Conservation (phyloP, 192 early-diverging fungal species). For the Helicostylum pulchrum region DNA sequence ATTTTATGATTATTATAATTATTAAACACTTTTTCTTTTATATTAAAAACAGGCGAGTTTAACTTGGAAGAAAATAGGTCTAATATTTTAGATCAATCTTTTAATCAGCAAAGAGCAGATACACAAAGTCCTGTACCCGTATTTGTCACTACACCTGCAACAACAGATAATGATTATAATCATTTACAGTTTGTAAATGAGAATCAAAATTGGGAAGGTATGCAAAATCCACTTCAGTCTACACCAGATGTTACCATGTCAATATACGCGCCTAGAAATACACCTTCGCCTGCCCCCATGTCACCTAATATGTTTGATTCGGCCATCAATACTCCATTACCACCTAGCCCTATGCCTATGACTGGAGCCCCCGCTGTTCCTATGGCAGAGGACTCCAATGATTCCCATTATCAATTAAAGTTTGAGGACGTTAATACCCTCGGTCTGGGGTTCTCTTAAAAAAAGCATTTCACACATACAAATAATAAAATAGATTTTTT, state of each 20-base stretch:
- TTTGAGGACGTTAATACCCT: conserved; percentile 15
- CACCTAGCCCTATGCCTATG: conserved; percentile 11
- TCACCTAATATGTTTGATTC: conserved; percentile 3
- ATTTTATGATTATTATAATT: neutral
- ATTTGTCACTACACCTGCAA: neutral
- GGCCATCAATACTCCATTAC: conserved; percentile 8
- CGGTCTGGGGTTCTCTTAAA: conserved; percentile 8
- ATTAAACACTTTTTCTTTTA: neutral
- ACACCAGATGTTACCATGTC: conserved; percentile 1
- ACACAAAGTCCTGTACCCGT: neutral
- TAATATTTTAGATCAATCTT: neutral
- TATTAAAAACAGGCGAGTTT: neutral
- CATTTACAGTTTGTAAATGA: conserved; percentile 5
- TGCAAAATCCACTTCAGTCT: neutral
- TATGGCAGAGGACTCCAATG: neutral
- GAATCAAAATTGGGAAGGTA: neutral
- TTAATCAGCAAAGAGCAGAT: neutral
- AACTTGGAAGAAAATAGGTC: too few relatives aligned
- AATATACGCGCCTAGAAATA: neutral
- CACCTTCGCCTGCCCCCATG: neutral
- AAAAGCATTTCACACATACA: neutral
- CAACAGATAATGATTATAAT: neutral
- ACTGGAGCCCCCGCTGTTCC: neutral
- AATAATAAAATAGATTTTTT: too few relatives aligned
- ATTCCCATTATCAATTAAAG: conserved; percentile 12